Evolutionary conservation across 2,329 filamentous ascomycete species (phyloP).

Genomic region (Exophiala bonariae): DNA sequence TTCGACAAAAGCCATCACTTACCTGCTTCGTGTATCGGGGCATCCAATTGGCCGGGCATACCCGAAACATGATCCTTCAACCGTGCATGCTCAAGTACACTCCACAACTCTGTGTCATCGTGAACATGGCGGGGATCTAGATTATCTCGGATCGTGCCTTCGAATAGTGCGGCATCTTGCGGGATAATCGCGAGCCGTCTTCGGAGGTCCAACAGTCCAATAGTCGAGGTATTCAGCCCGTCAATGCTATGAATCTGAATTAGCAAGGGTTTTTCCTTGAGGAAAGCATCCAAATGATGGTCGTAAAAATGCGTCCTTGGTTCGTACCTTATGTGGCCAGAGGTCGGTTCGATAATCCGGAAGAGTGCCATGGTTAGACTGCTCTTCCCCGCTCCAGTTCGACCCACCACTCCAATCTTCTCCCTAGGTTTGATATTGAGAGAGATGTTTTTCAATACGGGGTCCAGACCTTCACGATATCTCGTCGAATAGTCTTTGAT

Average conservation of each 20-base stretch:
- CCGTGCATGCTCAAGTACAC: constrained; percentile 88
- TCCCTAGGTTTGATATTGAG: constrained; percentile 93
- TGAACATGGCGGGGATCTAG: constrained; percentile 92
- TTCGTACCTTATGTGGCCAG: constrained; percentile 67
- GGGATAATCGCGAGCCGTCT: constrained; percentile 93
- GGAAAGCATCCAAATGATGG: not conserved
- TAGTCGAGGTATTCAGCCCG: constrained; percentile 80
- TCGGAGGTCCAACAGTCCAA: constrained; percentile 85
- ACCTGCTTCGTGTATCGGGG: constrained; percentile 91
- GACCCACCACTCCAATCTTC: constrained; percentile 96
- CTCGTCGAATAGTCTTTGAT: constrained; percentile 94
- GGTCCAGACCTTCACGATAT: constrained; percentile 84
- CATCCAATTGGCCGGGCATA: constrained; percentile 89
- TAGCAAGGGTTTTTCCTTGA: not conserved
- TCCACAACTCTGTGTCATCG: constrained; percentile 97
- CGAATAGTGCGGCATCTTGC: constrained; percentile 94
- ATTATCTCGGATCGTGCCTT: constrained; percentile 90
- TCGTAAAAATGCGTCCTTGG: too few species aligned
- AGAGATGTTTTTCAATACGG: constrained; percentile 90
- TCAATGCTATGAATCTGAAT: constrained; percentile 64
- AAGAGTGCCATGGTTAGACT: constrained; percentile 91
- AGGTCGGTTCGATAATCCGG: constrained; percentile 86
- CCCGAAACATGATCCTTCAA: constrained; percentile 83
- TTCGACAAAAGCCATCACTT: constrained; percentile 41
- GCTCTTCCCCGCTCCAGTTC: constrained; percentile 94